These are phyloP conservation scores for Casaregolazyma lundiana DNA, from an alignment of 1,139 yeast genomes.

Conservation along the genomic window DNA sequence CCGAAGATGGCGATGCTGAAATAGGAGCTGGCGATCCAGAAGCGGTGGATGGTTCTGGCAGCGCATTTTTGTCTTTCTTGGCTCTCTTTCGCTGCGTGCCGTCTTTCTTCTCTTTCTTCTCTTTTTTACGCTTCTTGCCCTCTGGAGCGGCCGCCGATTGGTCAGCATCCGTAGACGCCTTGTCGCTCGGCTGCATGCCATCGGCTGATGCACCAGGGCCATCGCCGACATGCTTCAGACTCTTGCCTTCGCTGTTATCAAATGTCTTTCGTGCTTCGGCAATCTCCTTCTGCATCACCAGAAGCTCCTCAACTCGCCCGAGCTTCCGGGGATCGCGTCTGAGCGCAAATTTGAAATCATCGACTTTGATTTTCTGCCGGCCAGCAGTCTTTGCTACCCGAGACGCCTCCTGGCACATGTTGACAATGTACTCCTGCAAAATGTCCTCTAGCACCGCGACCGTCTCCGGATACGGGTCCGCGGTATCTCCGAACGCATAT, in stretches of 20 bases:
- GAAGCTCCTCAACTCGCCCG: constrained; percentile 77
- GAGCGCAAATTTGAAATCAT: constrained; percentile 81
- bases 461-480: constrained; percentile 71
- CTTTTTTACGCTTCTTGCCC: constrained; percentile 17
- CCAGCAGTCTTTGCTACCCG: constrained; percentile 50
- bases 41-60: background rate
- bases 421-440: constrained; percentile 70
- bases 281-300: constrained; percentile 68
- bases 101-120: constrained; percentile 17
- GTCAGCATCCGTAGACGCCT: constrained; percentile 7
- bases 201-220: too few relatives aligned
- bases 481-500: constrained; percentile 83
- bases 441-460: constrained; percentile 78
- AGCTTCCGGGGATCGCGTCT: constrained; percentile 78
- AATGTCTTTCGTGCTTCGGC: constrained; percentile 78
- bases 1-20: background rate
- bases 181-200: too few relatives aligned
- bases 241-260: constrained; percentile 59
- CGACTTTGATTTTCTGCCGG: constrained; percentile 73
- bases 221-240: constrained; percentile 27
- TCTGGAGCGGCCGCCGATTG: constrained; percentile 4
- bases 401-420: constrained; percentile 59
- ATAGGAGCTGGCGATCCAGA: background rate
- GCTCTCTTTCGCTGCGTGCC: constrained; percentile 7
- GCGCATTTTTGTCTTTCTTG: constrained; percentile 1